Conservation (phyloP, 1,284 basidiomycete genomes). For the Apiotrichum sp. region DNA sequence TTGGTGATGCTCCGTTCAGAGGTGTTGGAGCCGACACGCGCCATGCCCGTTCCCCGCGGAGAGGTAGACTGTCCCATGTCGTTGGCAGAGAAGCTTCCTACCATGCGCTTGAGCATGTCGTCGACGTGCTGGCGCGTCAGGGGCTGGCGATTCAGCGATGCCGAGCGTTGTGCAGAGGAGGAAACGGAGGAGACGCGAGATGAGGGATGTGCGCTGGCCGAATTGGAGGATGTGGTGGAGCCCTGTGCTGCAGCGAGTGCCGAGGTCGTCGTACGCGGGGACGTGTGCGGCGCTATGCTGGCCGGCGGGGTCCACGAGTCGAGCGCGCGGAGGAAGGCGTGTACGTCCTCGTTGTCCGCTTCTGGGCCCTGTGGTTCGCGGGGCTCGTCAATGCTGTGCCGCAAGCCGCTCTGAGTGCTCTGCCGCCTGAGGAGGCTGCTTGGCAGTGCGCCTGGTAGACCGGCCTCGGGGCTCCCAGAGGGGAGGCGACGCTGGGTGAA, state of each 20-base stretch:
- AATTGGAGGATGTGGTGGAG: conserved; percentile 3
- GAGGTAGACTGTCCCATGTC: too few relatives aligned
- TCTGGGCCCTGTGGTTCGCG: conserved; percentile 1
- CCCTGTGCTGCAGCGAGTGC: not conserved
- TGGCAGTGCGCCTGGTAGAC: conserved; percentile 1
- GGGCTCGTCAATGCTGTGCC: conserved; percentile 28
- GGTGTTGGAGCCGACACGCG: not conserved
- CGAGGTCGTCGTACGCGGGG: not conserved
- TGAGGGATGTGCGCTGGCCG: not conserved
- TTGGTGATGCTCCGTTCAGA: not conserved
- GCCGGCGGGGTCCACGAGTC: conserved; percentile 41
- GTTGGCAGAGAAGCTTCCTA: conserved; percentile 23
- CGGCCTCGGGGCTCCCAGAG: conserved; percentile 10
- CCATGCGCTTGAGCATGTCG: conserved; percentile 40
- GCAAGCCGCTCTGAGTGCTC: conserved; percentile 28
- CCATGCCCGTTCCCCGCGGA: not conserved
- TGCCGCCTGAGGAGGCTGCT: conserved; percentile 17
- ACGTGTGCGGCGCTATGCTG: conserved; percentile 2
- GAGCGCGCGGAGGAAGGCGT: conserved; percentile 43
- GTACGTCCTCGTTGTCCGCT: conserved; percentile 41
- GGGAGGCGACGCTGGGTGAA: conserved; percentile 25
- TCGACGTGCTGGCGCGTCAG: conserved; percentile 41
- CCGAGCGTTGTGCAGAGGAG: conserved; percentile 2
- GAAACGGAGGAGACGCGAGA: not conserved
- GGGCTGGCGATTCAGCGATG: conserved; percentile 21